These are phyloP conservation scores for Seiridium unicorne DNA, from an alignment of 2,329 filamentous ascomycete species.

Conservation along the genomic window DNA sequence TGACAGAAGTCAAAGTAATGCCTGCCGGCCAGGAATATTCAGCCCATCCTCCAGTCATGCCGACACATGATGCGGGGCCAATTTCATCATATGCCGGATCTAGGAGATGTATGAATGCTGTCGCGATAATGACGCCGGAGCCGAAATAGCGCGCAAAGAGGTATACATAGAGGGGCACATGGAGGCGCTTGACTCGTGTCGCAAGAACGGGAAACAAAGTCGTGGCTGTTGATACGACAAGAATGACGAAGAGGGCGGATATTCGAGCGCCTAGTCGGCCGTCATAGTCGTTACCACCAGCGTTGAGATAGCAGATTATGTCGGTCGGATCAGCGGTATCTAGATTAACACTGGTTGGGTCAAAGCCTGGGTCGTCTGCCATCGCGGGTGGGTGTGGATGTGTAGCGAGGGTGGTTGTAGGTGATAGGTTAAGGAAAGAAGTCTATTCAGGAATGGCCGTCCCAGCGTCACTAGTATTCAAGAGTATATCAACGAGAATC, in stretches of 20 bases:
- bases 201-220: conserved; percentile 75
- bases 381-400: neutral
- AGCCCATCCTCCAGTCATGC: conserved; percentile 17
- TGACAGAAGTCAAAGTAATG: conserved; percentile 82
- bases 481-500: no score
- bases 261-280: conserved; percentile 71
- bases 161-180: conserved; percentile 70
- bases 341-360: neutral
- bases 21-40: conserved; percentile 80
- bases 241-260: conserved; percentile 85
- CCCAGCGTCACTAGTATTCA: no score
- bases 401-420: no score
- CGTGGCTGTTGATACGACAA: conserved; percentile 66
- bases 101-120: conserved; percentile 87
- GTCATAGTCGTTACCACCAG: conserved; percentile 60
- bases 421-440: no score
- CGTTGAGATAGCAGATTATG: neutral
- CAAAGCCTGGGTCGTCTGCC: neutral
- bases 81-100: conserved; percentile 79
- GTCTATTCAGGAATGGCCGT: no score
- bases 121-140: conserved; percentile 89
- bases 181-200: conserved; percentile 55
- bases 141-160: conserved; percentile 92
- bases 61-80: conserved; percentile 28
- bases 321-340: neutral